Conservation (phyloP, 1,139 yeast species). For the Debaryomycetaceae sp. region DNA sequence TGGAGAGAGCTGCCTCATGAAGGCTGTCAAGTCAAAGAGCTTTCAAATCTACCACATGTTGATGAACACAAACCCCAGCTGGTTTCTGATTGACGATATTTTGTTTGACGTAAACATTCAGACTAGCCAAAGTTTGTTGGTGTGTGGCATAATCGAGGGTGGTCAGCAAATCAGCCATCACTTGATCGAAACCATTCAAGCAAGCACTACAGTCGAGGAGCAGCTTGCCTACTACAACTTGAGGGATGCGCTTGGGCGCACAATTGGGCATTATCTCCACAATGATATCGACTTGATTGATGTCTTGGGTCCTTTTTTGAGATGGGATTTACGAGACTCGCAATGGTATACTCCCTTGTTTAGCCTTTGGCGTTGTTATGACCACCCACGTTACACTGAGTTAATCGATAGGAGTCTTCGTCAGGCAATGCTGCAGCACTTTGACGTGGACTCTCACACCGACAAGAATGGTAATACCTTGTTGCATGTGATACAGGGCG, state of each 20-base stretch:
- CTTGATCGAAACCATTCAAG: conserved; percentile 43
- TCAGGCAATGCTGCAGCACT: too few relatives aligned
- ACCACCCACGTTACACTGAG: conserved; percentile 57
- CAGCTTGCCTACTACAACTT: conserved; percentile 46
- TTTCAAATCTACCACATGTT: conserved; percentile 43
- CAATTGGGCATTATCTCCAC: conserved; percentile 71
- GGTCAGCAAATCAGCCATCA: conserved; percentile 43
- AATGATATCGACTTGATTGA: conserved; percentile 53
- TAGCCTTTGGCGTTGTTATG: conserved; percentile 75
- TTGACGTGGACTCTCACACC: conserved; percentile 53
- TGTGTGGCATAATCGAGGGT: conserved; percentile 57
- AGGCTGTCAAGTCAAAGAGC: conserved; percentile 45
- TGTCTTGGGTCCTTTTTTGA: conserved; percentile 50
- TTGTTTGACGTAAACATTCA: conserved; percentile 56
- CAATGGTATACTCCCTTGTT: conserved; percentile 79
- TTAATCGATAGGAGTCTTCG: conserved; percentile 44
- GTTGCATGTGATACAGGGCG: conserved; percentile 60
- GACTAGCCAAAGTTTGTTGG: conserved; percentile 50
- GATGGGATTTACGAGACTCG: conserved; percentile 69
- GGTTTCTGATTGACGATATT: conserved; percentile 64
- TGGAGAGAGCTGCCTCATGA: conserved; percentile 67
- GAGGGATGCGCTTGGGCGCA: conserved; percentile 50
- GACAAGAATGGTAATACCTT: conserved; percentile 74
- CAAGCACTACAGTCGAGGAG: conserved; percentile 42
- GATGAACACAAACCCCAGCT: conserved; percentile 34